phyloP scores from a whole-genome alignment of 352 stramenopile species.

The Aphanomyces invadans region DNA sequence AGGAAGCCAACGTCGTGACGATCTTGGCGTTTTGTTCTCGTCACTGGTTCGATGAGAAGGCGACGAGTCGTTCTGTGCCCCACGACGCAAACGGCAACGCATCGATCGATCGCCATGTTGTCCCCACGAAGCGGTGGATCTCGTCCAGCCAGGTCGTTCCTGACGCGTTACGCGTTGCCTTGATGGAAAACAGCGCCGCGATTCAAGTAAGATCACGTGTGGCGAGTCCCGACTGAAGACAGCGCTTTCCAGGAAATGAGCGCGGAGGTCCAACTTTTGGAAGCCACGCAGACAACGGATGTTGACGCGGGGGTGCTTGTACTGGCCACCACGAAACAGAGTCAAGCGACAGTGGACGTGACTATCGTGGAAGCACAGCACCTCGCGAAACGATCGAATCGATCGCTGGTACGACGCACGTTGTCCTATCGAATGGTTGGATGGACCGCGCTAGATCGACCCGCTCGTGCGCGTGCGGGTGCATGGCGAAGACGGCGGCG shows the following conservation, averaged over 20 bases:
- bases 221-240: no score
- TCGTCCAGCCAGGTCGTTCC: neutral
- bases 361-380: slow-evolving; percentile 39
- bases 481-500: neutral
- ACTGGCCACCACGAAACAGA: slow-evolving; percentile 24
- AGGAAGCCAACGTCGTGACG: slow-evolving; percentile 28
- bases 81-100: neutral
- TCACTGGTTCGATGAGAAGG: slow-evolving; percentile 45
- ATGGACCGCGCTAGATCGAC: slow-evolving; percentile 36
- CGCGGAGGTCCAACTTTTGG: neutral
- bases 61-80: slow-evolving; percentile 13
- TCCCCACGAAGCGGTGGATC: neutral
- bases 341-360: slow-evolving; percentile 37
- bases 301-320: neutral
- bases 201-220: slow-evolving; percentile 11
- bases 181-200: neutral
- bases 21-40: slow-evolving; percentile 49
- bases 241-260: neutral
- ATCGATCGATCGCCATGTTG: neutral
- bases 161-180: neutral
- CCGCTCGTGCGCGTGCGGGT: slow-evolving; percentile 45
- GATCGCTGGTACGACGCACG: slow-evolving; percentile 35
- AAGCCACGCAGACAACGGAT: slow-evolving; percentile 4
- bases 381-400: slow-evolving; percentile 38
- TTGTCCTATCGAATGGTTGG: neutral